phyloP scores from a whole-genome alignment of 2,329 filamentous ascomycete species.

The Fusarium subglutinans region DNA sequence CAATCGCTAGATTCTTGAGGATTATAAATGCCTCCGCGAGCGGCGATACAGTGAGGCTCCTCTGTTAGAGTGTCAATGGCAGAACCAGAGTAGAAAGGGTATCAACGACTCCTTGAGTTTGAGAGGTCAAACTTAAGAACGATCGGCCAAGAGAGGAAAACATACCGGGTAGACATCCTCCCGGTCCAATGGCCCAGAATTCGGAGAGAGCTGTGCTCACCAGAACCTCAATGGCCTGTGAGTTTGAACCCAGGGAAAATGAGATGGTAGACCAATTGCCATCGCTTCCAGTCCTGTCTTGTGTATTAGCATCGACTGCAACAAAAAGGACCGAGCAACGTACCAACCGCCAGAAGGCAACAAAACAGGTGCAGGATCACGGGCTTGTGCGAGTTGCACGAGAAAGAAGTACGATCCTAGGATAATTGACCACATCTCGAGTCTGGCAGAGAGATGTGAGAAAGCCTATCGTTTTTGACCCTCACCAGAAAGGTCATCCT shows the following conservation, averaged over 20 bases:
- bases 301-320: slow-evolving; percentile 12
- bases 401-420: slow-evolving; percentile 26
- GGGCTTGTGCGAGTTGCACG: slow-evolving; percentile 27
- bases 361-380: slow-evolving; percentile 32
- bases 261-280: slow-evolving; percentile 77
- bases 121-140: not conserved
- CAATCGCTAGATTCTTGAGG: slow-evolving; percentile 64
- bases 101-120: not conserved
- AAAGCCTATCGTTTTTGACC: not conserved
- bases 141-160: slow-evolving; percentile 10
- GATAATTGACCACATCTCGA: slow-evolving; percentile 31
- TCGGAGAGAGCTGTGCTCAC: slow-evolving; percentile 76
- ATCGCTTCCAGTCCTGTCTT: slow-evolving; percentile 68
- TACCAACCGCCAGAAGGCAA: slow-evolving; percentile 37
- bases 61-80: slow-evolving; percentile 43
- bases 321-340: not conserved
- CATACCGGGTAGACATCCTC: slow-evolving; percentile 63
- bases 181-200: slow-evolving; percentile 72
- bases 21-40: slow-evolving; percentile 69
- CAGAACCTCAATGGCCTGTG: slow-evolving; percentile 50
- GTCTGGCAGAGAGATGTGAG: not conserved
- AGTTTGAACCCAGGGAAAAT: slow-evolving; percentile 58
- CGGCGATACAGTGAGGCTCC: slow-evolving; percentile 62
- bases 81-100: not conserved
- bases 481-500: slow-evolving; percentile 1